A percentile compares a stretch with the other conserved stretches of the same genome.
Conservation (phyloP, 2,329 filamentous ascomycete genomes). For the Penicillium glabrum region DNA sequence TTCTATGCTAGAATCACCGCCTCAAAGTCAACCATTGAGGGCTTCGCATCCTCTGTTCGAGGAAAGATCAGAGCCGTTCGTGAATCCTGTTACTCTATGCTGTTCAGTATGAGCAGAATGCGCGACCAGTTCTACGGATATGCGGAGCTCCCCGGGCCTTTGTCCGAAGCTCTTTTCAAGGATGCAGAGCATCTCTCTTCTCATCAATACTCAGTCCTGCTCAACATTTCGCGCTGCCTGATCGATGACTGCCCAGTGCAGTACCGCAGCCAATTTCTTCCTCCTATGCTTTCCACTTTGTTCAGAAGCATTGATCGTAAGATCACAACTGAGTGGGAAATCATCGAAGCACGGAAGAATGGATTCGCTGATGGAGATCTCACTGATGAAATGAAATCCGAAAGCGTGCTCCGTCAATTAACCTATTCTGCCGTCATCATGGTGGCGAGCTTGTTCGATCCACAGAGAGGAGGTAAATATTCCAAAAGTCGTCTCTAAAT, state of each 20-base stretch:
- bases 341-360: slow-evolving; percentile 60
- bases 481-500: not conserved
- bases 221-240: slow-evolving; percentile 83
- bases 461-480: slow-evolving; percentile 59
- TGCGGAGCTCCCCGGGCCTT: slow-evolving; percentile 73
- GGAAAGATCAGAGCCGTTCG: slow-evolving; percentile 86
- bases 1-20: slow-evolving; percentile 91
- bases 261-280: slow-evolving; percentile 75
- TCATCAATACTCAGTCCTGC: slow-evolving; percentile 89
- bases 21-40: slow-evolving; percentile 86
- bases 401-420: slow-evolving; percentile 89
- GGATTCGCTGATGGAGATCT: slow-evolving; percentile 73
- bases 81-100: slow-evolving; percentile 89
- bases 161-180: slow-evolving; percentile 80
- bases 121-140: slow-evolving; percentile 91
- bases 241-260: slow-evolving; percentile 89
- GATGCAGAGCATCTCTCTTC: slow-evolving; percentile 81
- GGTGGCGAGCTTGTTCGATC: slow-evolving; percentile 85
- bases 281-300: slow-evolving; percentile 75
- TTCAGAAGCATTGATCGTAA: slow-evolving; percentile 87
- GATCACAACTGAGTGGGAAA: slow-evolving; percentile 82
- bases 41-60: slow-evolving; percentile 88
- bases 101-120: slow-evolving; percentile 88
- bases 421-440: slow-evolving; percentile 91
- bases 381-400: slow-evolving; percentile 95